Conservation (phyloP, 163 green algal genomes). For the Trebouxia gelatinosa region DNA sequence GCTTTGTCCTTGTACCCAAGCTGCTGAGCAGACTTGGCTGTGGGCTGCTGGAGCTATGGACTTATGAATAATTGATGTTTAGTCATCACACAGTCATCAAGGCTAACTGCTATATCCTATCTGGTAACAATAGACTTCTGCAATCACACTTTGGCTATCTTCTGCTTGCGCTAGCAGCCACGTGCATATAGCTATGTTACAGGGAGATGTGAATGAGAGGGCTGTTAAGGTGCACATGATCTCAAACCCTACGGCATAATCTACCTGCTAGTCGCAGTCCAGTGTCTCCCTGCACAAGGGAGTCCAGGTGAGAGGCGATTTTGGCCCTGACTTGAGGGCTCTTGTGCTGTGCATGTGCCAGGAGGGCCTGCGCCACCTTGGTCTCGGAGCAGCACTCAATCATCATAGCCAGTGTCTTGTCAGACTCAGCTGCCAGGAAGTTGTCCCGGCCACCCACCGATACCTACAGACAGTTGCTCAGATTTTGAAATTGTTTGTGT, state of each 20-base stretch:
- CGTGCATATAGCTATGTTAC: too few species aligned
- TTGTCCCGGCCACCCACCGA: slow-evolving; percentile 77
- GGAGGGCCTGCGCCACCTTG: slow-evolving; percentile 19
- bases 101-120: too few species aligned
- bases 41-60: too few species aligned
- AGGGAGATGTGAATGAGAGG: not conserved
- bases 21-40: too few species aligned
- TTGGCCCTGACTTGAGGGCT: slow-evolving; percentile 39
- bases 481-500: too few species aligned
- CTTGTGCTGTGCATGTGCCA: slow-evolving; percentile 15
- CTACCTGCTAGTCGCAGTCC: slow-evolving; percentile 5
- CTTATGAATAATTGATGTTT: too few species aligned
- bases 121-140: not conserved
- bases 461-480: too few species aligned
- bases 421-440: slow-evolving; percentile 74
- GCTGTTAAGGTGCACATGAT: not conserved
- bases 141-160: not conserved
- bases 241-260: not conserved
- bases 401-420: slow-evolving; percentile 53
- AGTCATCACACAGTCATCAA: too few species aligned
- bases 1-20: too few species aligned
- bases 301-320: slow-evolving; percentile 37
- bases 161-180: not conserved
- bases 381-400: slow-evolving; percentile 17
- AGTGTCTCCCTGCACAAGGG: slow-evolving; percentile 29